These are phyloP conservation scores for Cyberlindnera euphorbiiphila DNA, from an alignment of 805 yeast genomes.

Conservation along the genomic window DNA sequence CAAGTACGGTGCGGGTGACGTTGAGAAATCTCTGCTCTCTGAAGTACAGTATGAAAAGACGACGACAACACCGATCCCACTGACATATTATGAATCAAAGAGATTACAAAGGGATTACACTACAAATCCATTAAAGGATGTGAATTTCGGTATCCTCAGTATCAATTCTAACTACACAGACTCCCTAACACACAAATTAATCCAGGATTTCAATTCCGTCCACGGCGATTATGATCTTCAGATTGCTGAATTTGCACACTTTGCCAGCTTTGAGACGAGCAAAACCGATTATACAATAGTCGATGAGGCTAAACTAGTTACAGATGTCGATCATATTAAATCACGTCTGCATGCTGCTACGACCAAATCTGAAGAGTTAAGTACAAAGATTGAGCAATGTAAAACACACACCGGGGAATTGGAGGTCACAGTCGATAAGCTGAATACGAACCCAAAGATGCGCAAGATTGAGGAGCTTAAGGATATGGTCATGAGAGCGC, in stretches of 20 bases:
- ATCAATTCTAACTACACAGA: slow-evolving; percentile 36
- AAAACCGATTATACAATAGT: slow-evolving; percentile 40
- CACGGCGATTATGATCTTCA: slow-evolving; percentile 41
- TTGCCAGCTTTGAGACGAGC: slow-evolving; percentile 37
- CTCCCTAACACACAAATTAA: slow-evolving; percentile 58
- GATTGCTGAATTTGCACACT: slow-evolving; percentile 43
- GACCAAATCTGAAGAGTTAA: slow-evolving; percentile 29
- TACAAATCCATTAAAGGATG: slow-evolving; percentile 61
- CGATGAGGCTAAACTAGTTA: slow-evolving; percentile 42
- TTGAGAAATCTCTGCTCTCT: slow-evolving; percentile 69
- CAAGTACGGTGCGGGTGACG: slow-evolving; percentile 64
- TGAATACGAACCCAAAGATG: slow-evolving; percentile 26
- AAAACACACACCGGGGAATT: slow-evolving; percentile 27
- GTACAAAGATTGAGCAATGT: slow-evolving; percentile 23
- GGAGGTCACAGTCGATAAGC: slow-evolving; percentile 28
- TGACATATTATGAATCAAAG: slow-evolving; percentile 51
- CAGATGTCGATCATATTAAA: slow-evolving; percentile 42
- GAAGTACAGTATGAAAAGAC: slow-evolving; percentile 61
- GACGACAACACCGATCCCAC: slow-evolving; percentile 36
- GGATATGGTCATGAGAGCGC: slow-evolving; percentile 40
- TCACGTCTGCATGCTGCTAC: slow-evolving; percentile 30
- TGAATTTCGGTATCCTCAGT: slow-evolving; percentile 48
- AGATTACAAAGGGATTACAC: slow-evolving; percentile 65
- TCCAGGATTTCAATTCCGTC: slow-evolving; percentile 50
- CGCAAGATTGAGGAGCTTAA: slow-evolving; percentile 40